These are phyloP conservation scores for Excoecaria cochinchinensis DNA, from an alignment of 345 rosid genomes.

Conservation along the genomic window DNA sequence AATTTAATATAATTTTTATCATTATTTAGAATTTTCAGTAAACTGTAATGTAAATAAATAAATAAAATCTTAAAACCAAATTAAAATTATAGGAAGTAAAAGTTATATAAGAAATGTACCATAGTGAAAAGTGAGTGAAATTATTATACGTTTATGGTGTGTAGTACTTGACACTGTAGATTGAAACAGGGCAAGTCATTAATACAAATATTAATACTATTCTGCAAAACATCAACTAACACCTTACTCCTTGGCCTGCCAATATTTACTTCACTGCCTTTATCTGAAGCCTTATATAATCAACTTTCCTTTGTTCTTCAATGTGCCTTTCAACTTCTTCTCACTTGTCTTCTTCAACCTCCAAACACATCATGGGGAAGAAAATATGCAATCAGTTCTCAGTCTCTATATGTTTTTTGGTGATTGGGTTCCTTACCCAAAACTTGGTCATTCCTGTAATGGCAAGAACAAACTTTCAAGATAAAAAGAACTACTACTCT, in stretches of 20 bases:
- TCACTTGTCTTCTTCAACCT: not conserved
- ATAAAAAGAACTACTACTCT: conserved; percentile 61
- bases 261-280: conserved; percentile 54
- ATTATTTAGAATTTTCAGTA: not conserved
- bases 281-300: conserved; percentile 27
- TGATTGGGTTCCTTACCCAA: conserved; percentile 45
- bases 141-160: not conserved
- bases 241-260: conserved; percentile 58
- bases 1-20: no score
- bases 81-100: no score
- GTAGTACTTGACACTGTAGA: not conserved
- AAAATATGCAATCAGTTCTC: conserved; percentile 24
- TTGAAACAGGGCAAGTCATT: conserved; percentile 17
- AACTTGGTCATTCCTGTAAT: conserved; percentile 42
- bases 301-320: conserved; percentile 14
- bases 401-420: conserved; percentile 36
- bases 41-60: not conserved
- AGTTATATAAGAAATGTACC: no score
- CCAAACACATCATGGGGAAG: conserved; percentile 33
- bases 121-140: not conserved
- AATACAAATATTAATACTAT: conserved; percentile 53
- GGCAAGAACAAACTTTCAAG: conserved; percentile 42
- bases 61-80: not conserved
- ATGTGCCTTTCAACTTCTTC: conserved; percentile 17
- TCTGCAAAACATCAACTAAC: conserved; percentile 77